These are phyloP conservation scores for Neurospora cerealis DNA, from an alignment of 495 filamentous ascomycete genomes.

Conservation along the genomic window DNA sequence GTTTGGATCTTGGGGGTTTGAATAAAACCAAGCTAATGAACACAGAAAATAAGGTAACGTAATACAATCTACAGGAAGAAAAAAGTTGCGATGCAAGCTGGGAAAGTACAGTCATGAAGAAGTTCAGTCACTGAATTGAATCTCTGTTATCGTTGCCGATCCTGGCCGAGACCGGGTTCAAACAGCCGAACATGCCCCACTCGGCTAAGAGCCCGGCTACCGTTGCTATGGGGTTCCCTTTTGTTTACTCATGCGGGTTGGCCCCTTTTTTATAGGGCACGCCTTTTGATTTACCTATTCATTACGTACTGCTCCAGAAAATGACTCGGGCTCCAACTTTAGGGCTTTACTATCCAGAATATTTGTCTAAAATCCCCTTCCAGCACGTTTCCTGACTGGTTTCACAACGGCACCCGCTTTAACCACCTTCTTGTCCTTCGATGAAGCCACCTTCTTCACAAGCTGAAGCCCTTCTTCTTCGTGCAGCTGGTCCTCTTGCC, in stretches of 20 bases:
- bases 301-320: neutral
- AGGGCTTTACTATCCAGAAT: neutral
- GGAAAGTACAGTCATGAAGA: neutral
- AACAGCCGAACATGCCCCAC: neutral
- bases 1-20: neutral
- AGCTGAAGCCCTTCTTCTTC: conserved; percentile 32
- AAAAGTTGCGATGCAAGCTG: neutral
- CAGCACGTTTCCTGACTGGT: conserved; percentile 40
- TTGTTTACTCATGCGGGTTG: neutral
- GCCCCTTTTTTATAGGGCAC: neutral
- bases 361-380: conserved; percentile 16
- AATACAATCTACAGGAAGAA: neutral
- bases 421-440: conserved; percentile 42
- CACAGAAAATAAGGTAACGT: neutral
- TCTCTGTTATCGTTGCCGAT: neutral
- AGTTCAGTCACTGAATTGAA: neutral
- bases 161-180: neutral
- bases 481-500: conserved; percentile 51
- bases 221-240: neutral
- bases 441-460: conserved; percentile 35
- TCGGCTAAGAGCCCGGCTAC: neutral
- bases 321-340: neutral
- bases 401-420: conserved; percentile 50
- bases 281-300: neutral
- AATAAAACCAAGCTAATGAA: neutral